A percentile compares a stretch with the other conserved stretches of the same genome.
phyloP scores from a whole-genome alignment of 176 grass and related monocot genomes.

The Eragrostis nindensis region DNA sequence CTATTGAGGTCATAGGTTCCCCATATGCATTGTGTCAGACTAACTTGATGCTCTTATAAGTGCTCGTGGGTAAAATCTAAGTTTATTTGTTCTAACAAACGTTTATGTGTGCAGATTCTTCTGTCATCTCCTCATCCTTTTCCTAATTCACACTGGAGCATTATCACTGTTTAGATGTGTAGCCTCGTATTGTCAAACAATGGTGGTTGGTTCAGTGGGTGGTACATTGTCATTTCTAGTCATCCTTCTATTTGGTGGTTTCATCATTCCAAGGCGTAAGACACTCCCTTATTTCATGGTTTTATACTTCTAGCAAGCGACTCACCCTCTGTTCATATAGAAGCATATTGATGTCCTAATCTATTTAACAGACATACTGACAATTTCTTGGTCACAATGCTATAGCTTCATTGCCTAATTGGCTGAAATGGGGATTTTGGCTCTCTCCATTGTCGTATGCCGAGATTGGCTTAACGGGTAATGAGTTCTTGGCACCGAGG shows the following conservation, averaged over 20 bases:
- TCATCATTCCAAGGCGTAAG: constrained; percentile 76
- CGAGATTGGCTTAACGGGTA: constrained; percentile 78
- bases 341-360: not conserved
- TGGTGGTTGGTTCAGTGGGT: constrained; percentile 41
- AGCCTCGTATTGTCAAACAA: constrained; percentile 63
- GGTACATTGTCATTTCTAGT: constrained; percentile 35
- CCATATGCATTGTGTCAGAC: not conserved
- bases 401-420: constrained; percentile 68
- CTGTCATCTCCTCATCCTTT: constrained; percentile 63
- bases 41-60: not conserved
- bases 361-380: not conserved
- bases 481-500: constrained; percentile 86
- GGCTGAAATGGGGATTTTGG: constrained; percentile 97
- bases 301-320: constrained; percentile 23
- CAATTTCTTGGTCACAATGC: constrained; percentile 12
- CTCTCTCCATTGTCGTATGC: constrained; percentile 75
- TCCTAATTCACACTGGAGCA: constrained; percentile 55
- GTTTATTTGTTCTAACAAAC: constrained; percentile 25
- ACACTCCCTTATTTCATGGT: constrained; percentile 17
- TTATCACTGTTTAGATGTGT: constrained; percentile 65
- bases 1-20: not conserved
- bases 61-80: not conserved
- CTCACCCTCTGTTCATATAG: not conserved
- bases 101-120: constrained; percentile 56
- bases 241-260: constrained; percentile 67